Evolutionary conservation across 2,329 filamentous ascomycete species (phyloP).

Genomic region (Colletotrichum paranaense): DNA sequence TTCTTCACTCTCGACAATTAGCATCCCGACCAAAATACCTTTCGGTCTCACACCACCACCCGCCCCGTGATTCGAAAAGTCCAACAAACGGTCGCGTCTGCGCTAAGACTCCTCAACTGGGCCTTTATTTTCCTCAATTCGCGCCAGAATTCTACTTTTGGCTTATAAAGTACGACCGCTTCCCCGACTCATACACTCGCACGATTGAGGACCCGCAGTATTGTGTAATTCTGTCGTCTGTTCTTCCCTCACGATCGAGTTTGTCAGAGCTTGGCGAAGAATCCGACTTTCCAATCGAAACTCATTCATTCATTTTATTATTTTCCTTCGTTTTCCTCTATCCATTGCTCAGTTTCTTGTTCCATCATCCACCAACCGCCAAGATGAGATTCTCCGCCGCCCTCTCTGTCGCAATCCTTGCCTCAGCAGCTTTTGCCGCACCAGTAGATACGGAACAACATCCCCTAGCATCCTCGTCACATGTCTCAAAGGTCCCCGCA

Average conservation of each 20-base stretch:
- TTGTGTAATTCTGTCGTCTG: neutral
- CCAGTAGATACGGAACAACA: conserved; percentile 22
- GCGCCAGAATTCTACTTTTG: neutral
- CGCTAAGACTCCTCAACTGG: neutral
- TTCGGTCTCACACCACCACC: too few species aligned
- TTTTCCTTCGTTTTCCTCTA: neutral
- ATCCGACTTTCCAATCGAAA: neutral
- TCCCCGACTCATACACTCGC: neutral
- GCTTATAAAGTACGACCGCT: neutral
- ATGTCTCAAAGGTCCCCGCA: neutral
- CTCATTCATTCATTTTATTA: neutral
- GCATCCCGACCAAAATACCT: too few species aligned
- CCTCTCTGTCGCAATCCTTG: conserved; percentile 6
- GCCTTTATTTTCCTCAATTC: neutral
- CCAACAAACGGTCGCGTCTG: neutral
- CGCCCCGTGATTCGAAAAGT: too few species aligned
- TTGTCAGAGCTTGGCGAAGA: too few species aligned
- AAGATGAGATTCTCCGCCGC: conserved; percentile 13
- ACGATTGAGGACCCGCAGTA: neutral
- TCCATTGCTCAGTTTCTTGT: neutral
- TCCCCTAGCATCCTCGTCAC: neutral
- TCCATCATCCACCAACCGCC: neutral
- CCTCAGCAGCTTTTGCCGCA: neutral
- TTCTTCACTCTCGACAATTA: neutral
- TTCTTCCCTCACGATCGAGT: neutral